These are phyloP conservation scores for Drosera spatulata DNA, from an alignment of 179 eudicot species.

Conservation along the genomic window DNA sequence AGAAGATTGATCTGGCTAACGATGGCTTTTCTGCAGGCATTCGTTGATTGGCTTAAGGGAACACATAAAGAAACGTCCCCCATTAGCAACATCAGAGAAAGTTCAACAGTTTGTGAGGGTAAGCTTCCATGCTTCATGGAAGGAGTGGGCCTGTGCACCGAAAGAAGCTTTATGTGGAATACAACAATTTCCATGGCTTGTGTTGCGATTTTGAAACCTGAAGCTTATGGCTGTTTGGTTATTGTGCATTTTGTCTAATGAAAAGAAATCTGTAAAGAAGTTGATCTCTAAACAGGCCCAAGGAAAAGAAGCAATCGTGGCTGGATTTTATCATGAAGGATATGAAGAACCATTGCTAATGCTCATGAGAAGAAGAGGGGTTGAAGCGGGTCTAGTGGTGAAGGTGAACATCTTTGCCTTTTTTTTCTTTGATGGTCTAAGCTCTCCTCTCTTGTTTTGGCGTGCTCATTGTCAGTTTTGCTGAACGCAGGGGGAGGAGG, in stretches of 20 bases:
- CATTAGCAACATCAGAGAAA: slow-evolving; percentile 90
- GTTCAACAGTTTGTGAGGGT: slow-evolving; percentile 95
- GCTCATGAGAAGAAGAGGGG: slow-evolving; percentile 98
- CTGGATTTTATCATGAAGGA: slow-evolving; percentile 98
- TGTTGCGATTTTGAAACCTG: too few relatives aligned
- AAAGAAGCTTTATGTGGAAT: too few relatives aligned
- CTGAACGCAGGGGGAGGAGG: slow-evolving; percentile 84
- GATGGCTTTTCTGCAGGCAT: slow-evolving; percentile 38
- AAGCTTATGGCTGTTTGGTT: too few relatives aligned
- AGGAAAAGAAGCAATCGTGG: slow-evolving; percentile 85
- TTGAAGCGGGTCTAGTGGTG: slow-evolving; percentile 86
- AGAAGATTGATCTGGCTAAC: background rate
- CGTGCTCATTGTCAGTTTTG: background rate
- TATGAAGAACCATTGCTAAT: slow-evolving; percentile 91
- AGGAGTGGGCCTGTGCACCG: background rate
- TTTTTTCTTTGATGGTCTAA: background rate
- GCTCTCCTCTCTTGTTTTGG: background rate
- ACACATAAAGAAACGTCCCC: slow-evolving; percentile 98
- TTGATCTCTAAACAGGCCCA: slow-evolving; percentile 39
- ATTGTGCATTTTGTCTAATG: too few relatives aligned
- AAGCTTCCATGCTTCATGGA: slow-evolving; percentile 14
- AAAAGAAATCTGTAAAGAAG: background rate
- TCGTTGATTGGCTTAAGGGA: slow-evolving; percentile 77
- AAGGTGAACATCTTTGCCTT: slow-evolving; percentile 37
- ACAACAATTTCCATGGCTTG: too few relatives aligned